Percentiles rank a stretch among this genome's conserved stretches.
phyloP scores from a whole-genome alignment of 495 filamentous ascomycete genomes.

The Podospora pseudocomata region DNA sequence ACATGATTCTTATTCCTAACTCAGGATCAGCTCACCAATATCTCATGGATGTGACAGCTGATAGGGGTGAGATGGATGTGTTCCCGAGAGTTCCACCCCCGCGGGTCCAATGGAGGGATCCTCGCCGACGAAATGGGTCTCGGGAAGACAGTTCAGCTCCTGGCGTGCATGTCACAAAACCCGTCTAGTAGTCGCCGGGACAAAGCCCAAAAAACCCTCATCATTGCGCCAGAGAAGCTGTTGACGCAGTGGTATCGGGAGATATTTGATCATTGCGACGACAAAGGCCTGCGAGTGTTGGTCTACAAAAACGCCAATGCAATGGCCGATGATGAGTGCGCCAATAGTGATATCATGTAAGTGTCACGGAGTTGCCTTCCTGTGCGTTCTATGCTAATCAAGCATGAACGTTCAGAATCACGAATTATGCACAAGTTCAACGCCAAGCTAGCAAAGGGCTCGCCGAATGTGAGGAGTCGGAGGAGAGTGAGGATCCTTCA shows the following conservation, averaged over 20 bases:
- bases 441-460: slow-evolving; percentile 9
- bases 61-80: slow-evolving; percentile 57
- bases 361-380: background rate
- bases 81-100: slow-evolving; percentile 43
- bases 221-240: slow-evolving; percentile 53
- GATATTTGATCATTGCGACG: slow-evolving; percentile 33
- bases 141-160: slow-evolving; percentile 55
- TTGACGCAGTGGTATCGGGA: slow-evolving; percentile 56
- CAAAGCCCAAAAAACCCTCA: slow-evolving; percentile 34
- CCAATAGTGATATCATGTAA: slow-evolving; percentile 21
- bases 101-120: slow-evolving; percentile 50
- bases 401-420: slow-evolving; percentile 23
- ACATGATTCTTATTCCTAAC: background rate
- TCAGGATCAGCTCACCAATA: background rate
- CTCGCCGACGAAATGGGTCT: slow-evolving; percentile 62
- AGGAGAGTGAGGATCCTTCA: slow-evolving; percentile 26
- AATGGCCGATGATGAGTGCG: slow-evolving; percentile 18
- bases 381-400: background rate
- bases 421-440: slow-evolving; percentile 53
- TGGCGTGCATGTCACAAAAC: slow-evolving; percentile 52
- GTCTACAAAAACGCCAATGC: background rate
- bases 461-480: slow-evolving; percentile 14
- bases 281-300: slow-evolving; percentile 21
- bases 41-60: slow-evolving; percentile 37
- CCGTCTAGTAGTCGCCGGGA: slow-evolving; percentile 20